These are phyloP conservation scores for Aspergillus pseudotamarii DNA, from an alignment of 2,329 filamentous ascomycete genomes.

Conservation along the genomic window DNA sequence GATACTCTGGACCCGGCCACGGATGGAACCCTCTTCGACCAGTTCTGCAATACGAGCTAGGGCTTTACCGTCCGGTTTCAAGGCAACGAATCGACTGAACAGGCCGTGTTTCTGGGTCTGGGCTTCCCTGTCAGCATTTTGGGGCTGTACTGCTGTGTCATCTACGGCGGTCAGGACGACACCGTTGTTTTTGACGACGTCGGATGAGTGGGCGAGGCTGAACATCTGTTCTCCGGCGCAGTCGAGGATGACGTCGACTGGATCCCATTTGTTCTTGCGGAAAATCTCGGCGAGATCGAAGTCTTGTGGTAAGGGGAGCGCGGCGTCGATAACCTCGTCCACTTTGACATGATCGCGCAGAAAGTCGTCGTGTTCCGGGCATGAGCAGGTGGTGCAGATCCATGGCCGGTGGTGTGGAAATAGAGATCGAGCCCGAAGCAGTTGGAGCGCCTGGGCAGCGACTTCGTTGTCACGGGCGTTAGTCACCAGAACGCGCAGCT, in stretches of 20 bases:
- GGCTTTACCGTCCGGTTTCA: slow-evolving; percentile 38
- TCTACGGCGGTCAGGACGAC: slow-evolving; percentile 39
- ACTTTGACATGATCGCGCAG: slow-evolving; percentile 33
- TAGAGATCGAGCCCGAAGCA: slow-evolving; percentile 38
- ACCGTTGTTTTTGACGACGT: slow-evolving; percentile 38
- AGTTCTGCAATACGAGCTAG: slow-evolving; percentile 38
- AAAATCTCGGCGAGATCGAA: slow-evolving; percentile 38
- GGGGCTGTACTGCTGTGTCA: slow-evolving; percentile 26
- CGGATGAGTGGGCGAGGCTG: slow-evolving; percentile 34
- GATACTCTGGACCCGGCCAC: slow-evolving; percentile 35
- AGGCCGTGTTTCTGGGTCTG: slow-evolving; percentile 25
- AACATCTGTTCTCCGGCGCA: slow-evolving; percentile 39
- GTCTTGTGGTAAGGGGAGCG: slow-evolving; percentile 26
- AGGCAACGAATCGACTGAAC: slow-evolving; percentile 39
- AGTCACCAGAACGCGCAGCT: slow-evolving; percentile 41
- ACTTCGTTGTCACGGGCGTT: slow-evolving; percentile 42
- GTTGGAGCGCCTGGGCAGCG: slow-evolving; percentile 40
- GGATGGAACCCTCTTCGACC: slow-evolving; percentile 38
- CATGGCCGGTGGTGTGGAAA: slow-evolving; percentile 36
- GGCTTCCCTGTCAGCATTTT: slow-evolving; percentile 8
- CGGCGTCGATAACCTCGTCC: slow-evolving; percentile 38
- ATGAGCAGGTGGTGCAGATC: slow-evolving; percentile 41
- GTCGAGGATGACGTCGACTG: slow-evolving; percentile 47
- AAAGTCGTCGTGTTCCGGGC: slow-evolving; percentile 20
- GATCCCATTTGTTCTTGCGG: slow-evolving; percentile 32